Evolutionary conservation across 805 yeast species (phyloP), one percentile per base, ranked within the genome.

Genomic region (Monosporozyma aerobia): DNA sequence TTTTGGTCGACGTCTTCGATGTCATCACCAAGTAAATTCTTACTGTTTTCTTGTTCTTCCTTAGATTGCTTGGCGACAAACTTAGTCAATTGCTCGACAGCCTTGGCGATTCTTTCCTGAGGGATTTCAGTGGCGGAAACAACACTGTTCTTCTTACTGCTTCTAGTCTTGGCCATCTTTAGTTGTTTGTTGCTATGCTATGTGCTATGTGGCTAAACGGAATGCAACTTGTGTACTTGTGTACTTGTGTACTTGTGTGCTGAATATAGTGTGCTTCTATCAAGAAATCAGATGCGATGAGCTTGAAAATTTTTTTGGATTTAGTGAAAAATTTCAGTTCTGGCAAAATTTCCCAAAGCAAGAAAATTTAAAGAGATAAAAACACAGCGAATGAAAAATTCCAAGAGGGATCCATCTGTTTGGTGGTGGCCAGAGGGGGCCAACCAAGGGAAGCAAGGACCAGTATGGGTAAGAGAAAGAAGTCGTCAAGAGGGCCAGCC

Each of bases 401-500:
- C 27, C 10, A 14, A 22, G n/a, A 9, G 41, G 16, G 22, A 10
- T 10, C 10, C 23, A 39, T 16, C 5, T 16, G n/a, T 7, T 9
- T 25, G 14, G 37, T 3, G 30, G 7, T 45, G 1, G 13, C 5
- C 23, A 9, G 9, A 25, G 13, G 3, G 32, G 33, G 16, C 5
- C 44, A 6, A 4, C 10, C 10, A 46, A n/a, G n/a, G n/a, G 43
- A 22, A 48, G 22, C 6, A 11, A 19, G 6, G 3, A 7, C 13
- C 32, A 39, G 4, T 1, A 68, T 68, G 94, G 94, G 90, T 58
- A 88, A 83, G 69, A 77, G 95, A 76, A 90, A 83, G 80, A 81
- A 87, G 73, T 81, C 92, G 37, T 76, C 90, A 8, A 83, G 90
- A 67, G 86, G 85, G 59, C 97, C 96, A 59, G 82, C 74, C 30